Evolutionary conservation across 306 rosid species (phyloP).

Genomic region (Fragaria iinumae): DNA sequence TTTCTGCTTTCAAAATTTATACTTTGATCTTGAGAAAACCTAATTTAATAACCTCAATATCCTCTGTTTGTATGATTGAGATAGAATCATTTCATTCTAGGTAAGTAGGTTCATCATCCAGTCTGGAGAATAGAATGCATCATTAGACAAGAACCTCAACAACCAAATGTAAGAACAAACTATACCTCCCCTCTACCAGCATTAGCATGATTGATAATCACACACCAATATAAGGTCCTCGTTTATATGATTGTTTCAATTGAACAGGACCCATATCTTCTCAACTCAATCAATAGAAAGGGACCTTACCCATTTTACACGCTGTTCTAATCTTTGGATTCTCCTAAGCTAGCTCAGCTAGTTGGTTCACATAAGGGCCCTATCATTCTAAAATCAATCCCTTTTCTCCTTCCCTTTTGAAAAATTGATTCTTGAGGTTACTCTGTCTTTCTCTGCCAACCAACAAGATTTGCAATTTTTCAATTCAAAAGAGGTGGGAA

Average conservation of each 20-base stretch:
- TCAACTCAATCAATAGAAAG: constrained; percentile 18
- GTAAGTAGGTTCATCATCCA: constrained; percentile 18
- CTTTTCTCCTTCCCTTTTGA: constrained; percentile 21
- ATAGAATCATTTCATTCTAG: constrained; percentile 8
- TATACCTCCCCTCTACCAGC: constrained; percentile 18
- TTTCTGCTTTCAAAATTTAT: neutral
- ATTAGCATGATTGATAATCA: constrained; percentile 17
- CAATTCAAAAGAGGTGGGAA: constrained; percentile 37
- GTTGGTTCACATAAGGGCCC: constrained; percentile 20
- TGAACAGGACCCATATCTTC: constrained; percentile 25
- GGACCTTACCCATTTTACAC: neutral
- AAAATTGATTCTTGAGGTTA: constrained; percentile 41
- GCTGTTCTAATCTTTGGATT: constrained; percentile 27
- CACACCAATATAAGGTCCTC: neutral
- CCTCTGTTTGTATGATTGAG: constrained; percentile 1
- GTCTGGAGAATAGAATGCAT: constrained; percentile 10
- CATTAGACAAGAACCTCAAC: constrained; percentile 8
- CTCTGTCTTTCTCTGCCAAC: constrained; percentile 26
- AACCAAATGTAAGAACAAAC: constrained; percentile 14
- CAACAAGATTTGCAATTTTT: constrained; percentile 2
- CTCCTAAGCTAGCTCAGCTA: constrained; percentile 13
- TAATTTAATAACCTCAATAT: neutral
- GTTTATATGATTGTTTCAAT: constrained; percentile 21
- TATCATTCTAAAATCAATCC: neutral
- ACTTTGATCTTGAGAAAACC: neutral